phyloP scores from a whole-genome alignment of 2,329 filamentous ascomycete genomes.

The Sordariomycetes sp. region DNA sequence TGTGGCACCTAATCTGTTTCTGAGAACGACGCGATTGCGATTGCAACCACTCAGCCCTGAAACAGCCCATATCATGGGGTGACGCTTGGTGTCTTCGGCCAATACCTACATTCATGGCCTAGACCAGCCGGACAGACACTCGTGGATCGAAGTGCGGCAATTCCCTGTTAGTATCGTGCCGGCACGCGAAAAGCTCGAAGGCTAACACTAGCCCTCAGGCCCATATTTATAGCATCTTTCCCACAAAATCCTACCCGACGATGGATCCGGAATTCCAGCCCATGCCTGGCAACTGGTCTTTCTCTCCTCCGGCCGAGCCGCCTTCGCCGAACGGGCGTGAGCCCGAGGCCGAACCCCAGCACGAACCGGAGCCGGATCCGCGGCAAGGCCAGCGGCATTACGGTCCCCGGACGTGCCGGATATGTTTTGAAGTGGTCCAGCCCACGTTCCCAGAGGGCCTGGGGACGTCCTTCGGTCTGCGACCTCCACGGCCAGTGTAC shows the following conservation, averaged over 20 bases:
- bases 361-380: not conserved
- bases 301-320: not conserved
- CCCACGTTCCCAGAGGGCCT: conserved; percentile 31
- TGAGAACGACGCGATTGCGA: not conserved
- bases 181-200: not conserved
- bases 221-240: not conserved
- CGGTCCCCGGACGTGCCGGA: conserved; percentile 69
- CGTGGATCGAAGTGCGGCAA: not conserved
- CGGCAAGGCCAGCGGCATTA: conserved; percentile 35
- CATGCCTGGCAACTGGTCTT: not conserved
- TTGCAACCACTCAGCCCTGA: not conserved
- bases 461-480: conserved; percentile 20
- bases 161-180: not conserved
- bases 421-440: conserved; percentile 65
- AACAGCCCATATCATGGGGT: not conserved
- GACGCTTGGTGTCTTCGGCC: not conserved
- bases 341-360: not conserved
- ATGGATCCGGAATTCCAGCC: not conserved
- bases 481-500: conserved; percentile 39
- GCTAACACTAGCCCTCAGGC: not conserved
- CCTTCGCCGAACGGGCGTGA: not conserved
- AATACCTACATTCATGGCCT: not conserved
- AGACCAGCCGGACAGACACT: not conserved
- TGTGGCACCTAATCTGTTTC: not conserved
- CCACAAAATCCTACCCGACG: not conserved